phyloP scores from a whole-genome alignment of 192 early-diverging fungal genomes.

The Powellomyces hirtus region DNA sequence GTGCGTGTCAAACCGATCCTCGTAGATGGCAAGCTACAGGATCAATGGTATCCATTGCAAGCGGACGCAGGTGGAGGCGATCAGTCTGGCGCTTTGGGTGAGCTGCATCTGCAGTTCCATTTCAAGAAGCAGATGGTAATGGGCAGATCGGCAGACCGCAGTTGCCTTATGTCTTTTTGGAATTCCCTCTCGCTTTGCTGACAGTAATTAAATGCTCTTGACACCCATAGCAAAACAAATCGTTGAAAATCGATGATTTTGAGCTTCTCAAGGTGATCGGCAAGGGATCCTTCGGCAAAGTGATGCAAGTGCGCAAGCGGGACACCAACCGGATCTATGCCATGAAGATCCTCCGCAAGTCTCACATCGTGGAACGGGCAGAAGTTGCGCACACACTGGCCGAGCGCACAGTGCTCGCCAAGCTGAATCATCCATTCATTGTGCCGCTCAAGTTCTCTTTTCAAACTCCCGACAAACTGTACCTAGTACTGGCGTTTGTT shows the following conservation, averaged over 20 bases:
- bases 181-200: background rate
- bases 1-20: slow-evolving; percentile 25
- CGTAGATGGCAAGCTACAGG: slow-evolving; percentile 29
- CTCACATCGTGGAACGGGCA: slow-evolving; percentile 86
- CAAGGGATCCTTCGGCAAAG: slow-evolving; percentile 96
- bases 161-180: background rate
- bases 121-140: slow-evolving; percentile 28
- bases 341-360: slow-evolving; percentile 94
- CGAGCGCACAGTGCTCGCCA: slow-evolving; percentile 85
- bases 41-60: slow-evolving; percentile 34
- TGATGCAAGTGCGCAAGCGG: slow-evolving; percentile 91
- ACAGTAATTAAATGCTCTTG: background rate
- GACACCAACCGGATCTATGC: slow-evolving; percentile 90
- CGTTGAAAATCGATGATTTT: slow-evolving; percentile 86
- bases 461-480: slow-evolving; percentile 91
- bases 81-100: slow-evolving; percentile 12
- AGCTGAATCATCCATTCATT: slow-evolving; percentile 77
- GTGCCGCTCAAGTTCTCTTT: slow-evolving; percentile 53
- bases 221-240: slow-evolving; percentile 61
- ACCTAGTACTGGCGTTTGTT: slow-evolving; percentile 91
- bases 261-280: slow-evolving; percentile 94
- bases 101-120: slow-evolving; percentile 35
- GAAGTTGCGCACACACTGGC: slow-evolving; percentile 94
- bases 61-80: slow-evolving; percentile 9
- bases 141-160: too few relatives aligned